A percentile compares a stretch with the other conserved stretches of the same genome.
Evolutionary conservation across 257 asterid species (phyloP).

Genomic region (Vinca minor): DNA sequence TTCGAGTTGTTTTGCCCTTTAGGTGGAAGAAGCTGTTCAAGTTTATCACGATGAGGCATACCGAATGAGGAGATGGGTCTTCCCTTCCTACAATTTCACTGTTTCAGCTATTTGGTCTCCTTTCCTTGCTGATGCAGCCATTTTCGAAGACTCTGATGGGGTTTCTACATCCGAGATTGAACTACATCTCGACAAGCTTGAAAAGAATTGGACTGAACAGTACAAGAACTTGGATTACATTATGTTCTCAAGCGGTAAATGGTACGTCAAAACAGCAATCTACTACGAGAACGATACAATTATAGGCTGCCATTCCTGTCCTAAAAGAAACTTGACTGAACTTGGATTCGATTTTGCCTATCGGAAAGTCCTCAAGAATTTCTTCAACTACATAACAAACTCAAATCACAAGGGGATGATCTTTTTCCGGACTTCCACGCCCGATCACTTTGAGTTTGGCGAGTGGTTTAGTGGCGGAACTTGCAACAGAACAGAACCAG

Average conservation of each 20-base stretch:
- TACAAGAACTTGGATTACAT: slow-evolving; percentile 44
- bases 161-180: slow-evolving; percentile 56
- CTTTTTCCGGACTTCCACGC: slow-evolving; percentile 52
- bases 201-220: slow-evolving; percentile 49
- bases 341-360: slow-evolving; percentile 49
- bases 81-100: slow-evolving; percentile 54
- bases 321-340: slow-evolving; percentile 50
- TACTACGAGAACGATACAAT: slow-evolving; percentile 43
- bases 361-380: slow-evolving; percentile 40
- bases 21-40: slow-evolving; percentile 61
- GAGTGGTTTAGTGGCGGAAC: slow-evolving; percentile 63
- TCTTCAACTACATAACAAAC: slow-evolving; percentile 32
- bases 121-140: slow-evolving; percentile 56
- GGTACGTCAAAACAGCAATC: slow-evolving; percentile 57
- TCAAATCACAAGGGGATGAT: slow-evolving; percentile 50
- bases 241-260: slow-evolving; percentile 58
- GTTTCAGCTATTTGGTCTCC: slow-evolving; percentile 76
- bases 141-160: slow-evolving; percentile 54
- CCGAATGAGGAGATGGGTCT: slow-evolving; percentile 60
- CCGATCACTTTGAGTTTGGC: slow-evolving; percentile 68
- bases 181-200: slow-evolving; percentile 65
- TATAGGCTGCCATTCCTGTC: slow-evolving; percentile 62
- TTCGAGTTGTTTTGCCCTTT: slow-evolving; percentile 4
- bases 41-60: slow-evolving; percentile 59
- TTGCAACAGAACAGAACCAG: slow-evolving; percentile 50